Evolutionary conservation across 257 asterid species (phyloP), one percentile per base, ranked within the genome.

Genomic region (Ocimum tenuiflorum): DNA sequence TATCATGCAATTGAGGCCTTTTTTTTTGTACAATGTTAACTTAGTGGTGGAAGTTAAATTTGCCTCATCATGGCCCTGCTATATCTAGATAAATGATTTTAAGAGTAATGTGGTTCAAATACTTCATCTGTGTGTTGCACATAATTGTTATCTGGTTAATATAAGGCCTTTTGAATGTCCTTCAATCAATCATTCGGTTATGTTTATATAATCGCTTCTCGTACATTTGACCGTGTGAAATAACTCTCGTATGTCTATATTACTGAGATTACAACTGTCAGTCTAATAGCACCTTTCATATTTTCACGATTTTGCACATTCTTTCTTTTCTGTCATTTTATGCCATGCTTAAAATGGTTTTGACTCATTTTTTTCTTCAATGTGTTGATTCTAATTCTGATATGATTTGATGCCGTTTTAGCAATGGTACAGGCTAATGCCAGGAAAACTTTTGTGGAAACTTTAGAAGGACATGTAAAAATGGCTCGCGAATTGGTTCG

Each of bases 391-490:
- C 80, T 64, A 52, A 70, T 74, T 69, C 69, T 52, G 42, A 49
- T 65, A 51, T 88, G 63, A 24, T 72, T 73, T 76, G 60, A 60
- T 67, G 59, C 62, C 52, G 60, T 77, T 78, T 72, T 79, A 78
- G 79, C 83, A 76, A 70, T 81, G 75, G 31, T 81, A 71, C 96
- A 89, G 98, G 91, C 87, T 60, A 80, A 74, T 80, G 82, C 87
- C 63, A 85, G 69, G 82, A 63, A 63, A 62, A 84, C 77, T 41
- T 87, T 85, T 75, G 94, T 81, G 65, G 98, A 92, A 83, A 89
- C 98, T 67, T 67, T 92, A 67, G 98, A 92, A 83, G 98, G 91
- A 39, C 98, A 92, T 75, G 97, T 92, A 42, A 83, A 76, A 70
- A 79, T 92, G 96, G 81, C 92, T 54, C 84, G 91, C n/a, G 98